Evolutionary conservation across 2,329 filamentous ascomycete genomes (phyloP).

Genomic region (Plectosphaerella cucumerina): DNA sequence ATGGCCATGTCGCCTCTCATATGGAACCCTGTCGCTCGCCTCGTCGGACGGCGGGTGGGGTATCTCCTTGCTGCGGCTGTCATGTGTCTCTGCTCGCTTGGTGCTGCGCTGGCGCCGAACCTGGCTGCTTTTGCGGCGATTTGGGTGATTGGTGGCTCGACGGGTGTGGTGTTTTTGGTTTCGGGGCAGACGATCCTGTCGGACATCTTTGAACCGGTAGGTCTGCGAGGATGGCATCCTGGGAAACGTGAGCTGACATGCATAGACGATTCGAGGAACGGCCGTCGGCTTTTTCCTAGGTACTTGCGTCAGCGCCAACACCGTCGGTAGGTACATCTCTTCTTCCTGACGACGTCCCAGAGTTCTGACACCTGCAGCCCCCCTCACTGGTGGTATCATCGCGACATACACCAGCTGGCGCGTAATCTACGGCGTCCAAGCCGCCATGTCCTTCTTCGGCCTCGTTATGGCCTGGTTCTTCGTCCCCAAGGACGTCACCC

Average conservation of each 20-base stretch:
- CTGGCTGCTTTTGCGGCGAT: slow-evolving; percentile 51
- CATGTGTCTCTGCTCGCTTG: slow-evolving; percentile 67
- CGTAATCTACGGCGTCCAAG: slow-evolving; percentile 74
- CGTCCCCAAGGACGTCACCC: slow-evolving; percentile 68
- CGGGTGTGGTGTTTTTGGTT: slow-evolving; percentile 10
- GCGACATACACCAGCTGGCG: slow-evolving; percentile 72
- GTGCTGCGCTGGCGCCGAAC: slow-evolving; percentile 68
- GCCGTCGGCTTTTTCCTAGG: slow-evolving; percentile 12
- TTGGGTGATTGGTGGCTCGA: slow-evolving; percentile 12
- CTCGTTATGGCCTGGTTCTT: slow-evolving; percentile 58
- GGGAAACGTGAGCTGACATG: not conserved
- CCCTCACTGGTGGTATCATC: slow-evolving; percentile 59
- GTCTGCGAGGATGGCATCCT: not conserved
- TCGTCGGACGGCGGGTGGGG: slow-evolving; percentile 7
- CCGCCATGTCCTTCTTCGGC: slow-evolving; percentile 47
- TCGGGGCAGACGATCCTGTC: slow-evolving; percentile 11
- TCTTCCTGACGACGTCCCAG: not conserved
- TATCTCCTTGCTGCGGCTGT: slow-evolving; percentile 52
- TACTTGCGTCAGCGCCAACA: slow-evolving; percentile 12
- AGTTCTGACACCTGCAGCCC: slow-evolving; percentile 3
- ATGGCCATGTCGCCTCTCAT: slow-evolving; percentile 69
- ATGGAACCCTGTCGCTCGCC: slow-evolving; percentile 65
- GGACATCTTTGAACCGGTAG: slow-evolving; percentile 12
- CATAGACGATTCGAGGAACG: slow-evolving; percentile 10
- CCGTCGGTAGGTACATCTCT: slow-evolving; percentile 1